Evolutionary conservation across 495 filamentous ascomycete genomes (phyloP), one percentile per base, ranked within the genome.

Genomic region (Tuber aestivum): DNA sequence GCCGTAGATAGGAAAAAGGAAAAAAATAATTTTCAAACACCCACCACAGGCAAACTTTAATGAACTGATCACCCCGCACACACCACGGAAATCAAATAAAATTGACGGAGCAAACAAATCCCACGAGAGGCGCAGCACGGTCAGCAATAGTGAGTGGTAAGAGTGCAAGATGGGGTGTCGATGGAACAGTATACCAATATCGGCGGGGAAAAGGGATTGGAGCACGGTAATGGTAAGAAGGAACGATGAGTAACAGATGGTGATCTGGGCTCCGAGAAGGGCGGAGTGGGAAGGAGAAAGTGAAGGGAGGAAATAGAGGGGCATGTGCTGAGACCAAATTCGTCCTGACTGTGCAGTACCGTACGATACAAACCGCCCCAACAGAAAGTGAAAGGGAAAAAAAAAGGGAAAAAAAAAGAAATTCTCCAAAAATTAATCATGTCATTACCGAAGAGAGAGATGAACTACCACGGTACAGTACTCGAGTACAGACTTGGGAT

Each of bases 31-130:
- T 61, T 61, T 27, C n/a, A 65, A 65, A 65, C 56, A 65, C 56
- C 56, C 56, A 65, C 56, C 56, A 65, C 56, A 65, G 35, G 56
- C 56, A 65, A 65, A 65, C 56, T 65, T 65, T 32, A 65, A 65
- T 65, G 27, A 65, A 65, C 56, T 65, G 16, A 18, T 35, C 27
- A 65, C 56, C 56, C 56, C 27, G 56, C 56, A 32, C 56, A 32
- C 56, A 65, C 56, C 56, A 35, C 56, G 14, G 27, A 35, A 35
- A 65, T 35, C 14, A 18, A 35, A 65, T 35, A 18, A 65, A 65
- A 65, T 14, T 27, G 14, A 14, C 8, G 50, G n/a, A 27, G 50
- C n/a, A 56, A 65, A 65, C 14, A 65, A 27, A 65, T 32, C 27
- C 32, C 32, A 65, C 56, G 27, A 65, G 56, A 35, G 3, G 56